phyloP scores from a whole-genome alignment of 2,329 filamentous ascomycete genomes.

The Sclerotinia spermophila region DNA sequence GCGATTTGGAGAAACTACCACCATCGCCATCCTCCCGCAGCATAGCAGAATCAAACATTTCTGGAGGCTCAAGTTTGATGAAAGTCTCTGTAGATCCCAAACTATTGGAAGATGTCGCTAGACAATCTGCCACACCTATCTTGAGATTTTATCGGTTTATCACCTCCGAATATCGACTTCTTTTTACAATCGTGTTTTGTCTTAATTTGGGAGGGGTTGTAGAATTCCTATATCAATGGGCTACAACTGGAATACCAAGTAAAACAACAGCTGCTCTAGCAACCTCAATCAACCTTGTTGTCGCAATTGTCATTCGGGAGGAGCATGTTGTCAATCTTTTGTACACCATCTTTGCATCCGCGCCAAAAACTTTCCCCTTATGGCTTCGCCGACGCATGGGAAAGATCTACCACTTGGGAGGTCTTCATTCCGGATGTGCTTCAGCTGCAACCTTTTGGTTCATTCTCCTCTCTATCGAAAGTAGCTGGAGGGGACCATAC shows the following conservation, averaged over 20 bases:
- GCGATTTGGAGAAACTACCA: not conserved
- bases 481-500: slow-evolving; percentile 30
- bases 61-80: slow-evolving; percentile 5
- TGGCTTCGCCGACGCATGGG: slow-evolving; percentile 46
- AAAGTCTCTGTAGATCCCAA: slow-evolving; percentile 6
- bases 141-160: slow-evolving; percentile 15
- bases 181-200: slow-evolving; percentile 53
- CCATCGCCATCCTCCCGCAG: not conserved
- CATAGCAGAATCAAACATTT: not conserved
- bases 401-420: slow-evolving; percentile 53
- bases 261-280: slow-evolving; percentile 12
- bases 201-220: slow-evolving; percentile 45
- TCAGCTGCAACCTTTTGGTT: slow-evolving; percentile 49
- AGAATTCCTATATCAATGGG: slow-evolving; percentile 31
- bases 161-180: slow-evolving; percentile 46
- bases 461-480: slow-evolving; percentile 38
- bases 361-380: slow-evolving; percentile 46
- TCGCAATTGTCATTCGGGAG: slow-evolving; percentile 51
- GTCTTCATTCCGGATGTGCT: slow-evolving; percentile 50
- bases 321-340: slow-evolving; percentile 51
- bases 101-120: slow-evolving; percentile 9
- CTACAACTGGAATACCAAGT: slow-evolving; percentile 7
- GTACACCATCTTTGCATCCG: slow-evolving; percentile 45
- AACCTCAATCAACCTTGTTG: slow-evolving; percentile 35
- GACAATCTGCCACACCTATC: slow-evolving; percentile 4